Evolutionary conservation across 441 rosid species (phyloP).

Genomic region (Syzygium syzygioides): DNA sequence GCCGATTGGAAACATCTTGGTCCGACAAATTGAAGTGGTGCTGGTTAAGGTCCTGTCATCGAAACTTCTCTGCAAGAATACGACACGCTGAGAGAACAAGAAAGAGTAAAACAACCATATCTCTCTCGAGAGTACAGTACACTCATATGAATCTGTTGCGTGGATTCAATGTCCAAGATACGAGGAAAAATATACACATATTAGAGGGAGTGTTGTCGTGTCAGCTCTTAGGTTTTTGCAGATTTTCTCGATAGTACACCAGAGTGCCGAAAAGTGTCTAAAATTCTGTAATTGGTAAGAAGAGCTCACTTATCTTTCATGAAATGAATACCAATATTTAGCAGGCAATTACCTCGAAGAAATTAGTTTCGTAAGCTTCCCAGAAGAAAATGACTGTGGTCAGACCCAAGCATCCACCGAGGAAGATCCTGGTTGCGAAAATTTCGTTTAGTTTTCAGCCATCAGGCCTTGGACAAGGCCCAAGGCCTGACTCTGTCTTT

Average conservation of each 20-base stretch:
- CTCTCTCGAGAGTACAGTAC: not conserved
- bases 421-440: constrained; percentile 39
- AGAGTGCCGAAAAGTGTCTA: not conserved
- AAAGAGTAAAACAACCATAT: not conserved
- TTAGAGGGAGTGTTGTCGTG: not conserved
- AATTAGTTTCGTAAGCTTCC: constrained; percentile 39
- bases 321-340: not conserved
- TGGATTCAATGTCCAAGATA: not conserved
- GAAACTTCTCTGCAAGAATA: not conserved
- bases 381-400: constrained; percentile 51
- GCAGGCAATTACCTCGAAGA: constrained; percentile 27
- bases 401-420: constrained; percentile 40
- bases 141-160: not conserved
- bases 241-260: not conserved
- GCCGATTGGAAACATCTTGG: no score
- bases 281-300: not conserved
- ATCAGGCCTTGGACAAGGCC: constrained; percentile 52
- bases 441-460: constrained; percentile 57
- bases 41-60: no score
- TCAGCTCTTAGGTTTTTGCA: not conserved
- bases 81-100: not conserved
- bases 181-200: not conserved
- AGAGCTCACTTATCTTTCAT: not conserved
- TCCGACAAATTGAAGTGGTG: no score
- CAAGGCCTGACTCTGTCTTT: constrained; percentile 65